Conservation (phyloP, 2,329 filamentous ascomycete species). For the Exophiala spinifera region DNA sequence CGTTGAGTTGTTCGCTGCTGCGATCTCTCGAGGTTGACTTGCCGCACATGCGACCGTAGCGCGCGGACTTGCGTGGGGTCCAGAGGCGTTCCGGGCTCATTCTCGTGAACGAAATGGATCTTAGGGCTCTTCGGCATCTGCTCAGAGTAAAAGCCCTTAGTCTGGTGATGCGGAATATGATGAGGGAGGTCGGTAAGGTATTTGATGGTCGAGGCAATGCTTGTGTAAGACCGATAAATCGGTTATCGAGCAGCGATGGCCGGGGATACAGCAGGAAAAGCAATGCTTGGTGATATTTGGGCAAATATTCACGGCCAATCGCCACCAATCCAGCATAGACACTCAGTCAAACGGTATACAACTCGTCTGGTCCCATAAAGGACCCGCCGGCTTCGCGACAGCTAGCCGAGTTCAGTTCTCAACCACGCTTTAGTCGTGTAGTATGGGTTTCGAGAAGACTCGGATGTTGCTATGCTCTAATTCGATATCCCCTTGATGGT, state of each 20-base stretch:
- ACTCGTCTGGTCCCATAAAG: no score
- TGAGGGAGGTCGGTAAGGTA: background rate
- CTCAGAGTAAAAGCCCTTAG: background rate
- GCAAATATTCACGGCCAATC: background rate
- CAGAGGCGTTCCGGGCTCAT: constrained; percentile 10
- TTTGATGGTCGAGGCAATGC: background rate
- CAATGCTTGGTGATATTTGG: background rate
- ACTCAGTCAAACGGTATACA: no score
- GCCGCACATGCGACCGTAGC: constrained; percentile 14
- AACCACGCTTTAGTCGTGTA: no score
- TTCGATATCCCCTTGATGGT: no score
- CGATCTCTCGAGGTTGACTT: constrained; percentile 13
- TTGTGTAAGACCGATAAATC: background rate
- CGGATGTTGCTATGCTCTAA: no score
- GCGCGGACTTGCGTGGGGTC: constrained; percentile 12
- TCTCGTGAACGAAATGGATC: constrained; percentile 16
- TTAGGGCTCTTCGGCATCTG: constrained; percentile 2
- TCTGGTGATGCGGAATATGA: background rate
- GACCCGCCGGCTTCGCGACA: no score
- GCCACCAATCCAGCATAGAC: background rate
- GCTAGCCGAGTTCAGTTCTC: no score
- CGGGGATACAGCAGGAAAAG: background rate
- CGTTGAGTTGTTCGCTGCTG: constrained; percentile 12
- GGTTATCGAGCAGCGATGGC: background rate
- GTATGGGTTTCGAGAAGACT: no score